A percentile compares a stretch with the other conserved stretches of the same genome.
phyloP scores from a whole-genome alignment of 228 moss, liverwort and hornwort species.

The Sphagnum magellanicum region DNA sequence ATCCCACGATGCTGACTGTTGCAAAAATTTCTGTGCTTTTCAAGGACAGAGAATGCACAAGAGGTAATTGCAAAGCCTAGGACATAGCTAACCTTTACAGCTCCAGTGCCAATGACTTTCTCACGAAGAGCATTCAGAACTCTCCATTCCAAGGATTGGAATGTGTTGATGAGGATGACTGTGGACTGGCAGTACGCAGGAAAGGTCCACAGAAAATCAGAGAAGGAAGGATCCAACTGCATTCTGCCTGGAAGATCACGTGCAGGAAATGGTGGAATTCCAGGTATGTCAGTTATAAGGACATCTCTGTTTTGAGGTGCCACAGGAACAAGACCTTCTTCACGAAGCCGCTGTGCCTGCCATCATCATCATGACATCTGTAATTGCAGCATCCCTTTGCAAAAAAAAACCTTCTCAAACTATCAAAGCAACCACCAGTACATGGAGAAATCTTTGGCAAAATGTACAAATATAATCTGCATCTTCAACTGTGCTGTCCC shows the following conservation, averaged over 20 bases:
- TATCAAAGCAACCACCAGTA: too few relatives aligned
- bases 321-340: background rate
- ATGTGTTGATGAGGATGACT: constrained; percentile 32
- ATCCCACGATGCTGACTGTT: background rate
- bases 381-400: too few relatives aligned
- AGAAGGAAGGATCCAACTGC: background rate
- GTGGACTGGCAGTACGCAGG: constrained; percentile 15
- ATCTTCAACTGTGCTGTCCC: too few relatives aligned
- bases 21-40: too few relatives aligned
- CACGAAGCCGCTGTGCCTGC: background rate
- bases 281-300: background rate
- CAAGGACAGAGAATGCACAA: background rate
- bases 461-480: too few relatives aligned
- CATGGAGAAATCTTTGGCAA: too few relatives aligned
- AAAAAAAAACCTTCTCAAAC: too few relatives aligned
- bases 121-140: constrained; percentile 15
- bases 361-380: background rate
- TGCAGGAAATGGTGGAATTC: background rate
- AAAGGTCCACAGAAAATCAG: constrained; percentile 5
- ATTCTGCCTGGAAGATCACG: background rate
- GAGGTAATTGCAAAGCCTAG: background rate
- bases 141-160: constrained; percentile 16
- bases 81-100: constrained; percentile 16
- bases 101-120: constrained; percentile 18
- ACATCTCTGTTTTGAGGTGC: background rate